These are phyloP conservation scores for Chlorella sorokiniana DNA, from an alignment of 139 green algal genomes.

Conservation along the genomic window DNA sequence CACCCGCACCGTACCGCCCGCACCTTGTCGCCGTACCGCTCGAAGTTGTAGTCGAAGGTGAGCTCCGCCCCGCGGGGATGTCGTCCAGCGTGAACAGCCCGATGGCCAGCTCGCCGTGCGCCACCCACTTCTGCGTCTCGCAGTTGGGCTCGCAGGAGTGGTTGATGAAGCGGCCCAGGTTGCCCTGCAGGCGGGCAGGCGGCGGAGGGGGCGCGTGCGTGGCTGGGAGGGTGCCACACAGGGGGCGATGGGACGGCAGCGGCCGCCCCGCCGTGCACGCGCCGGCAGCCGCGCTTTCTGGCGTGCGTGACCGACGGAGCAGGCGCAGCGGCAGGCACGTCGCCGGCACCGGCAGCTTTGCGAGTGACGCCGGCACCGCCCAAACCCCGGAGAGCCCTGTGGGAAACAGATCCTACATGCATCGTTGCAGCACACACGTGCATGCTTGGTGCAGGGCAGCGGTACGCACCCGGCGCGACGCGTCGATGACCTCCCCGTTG, in stretches of 20 bases:
- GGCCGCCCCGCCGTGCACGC: no score
- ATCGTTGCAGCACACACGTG: no score
- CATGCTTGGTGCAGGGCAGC: no score
- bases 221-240: no score
- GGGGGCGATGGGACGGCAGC: no score
- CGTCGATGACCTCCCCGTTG: constrained; percentile 97
- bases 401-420: no score
- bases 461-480: constrained; percentile 73
- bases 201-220: background rate
- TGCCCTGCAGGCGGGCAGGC: constrained; percentile 69
- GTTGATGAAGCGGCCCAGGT: constrained; percentile 97
- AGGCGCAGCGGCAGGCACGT: no score
- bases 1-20: no score
- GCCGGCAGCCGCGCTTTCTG: background rate
- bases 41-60: constrained; percentile 99
- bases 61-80: constrained; percentile 86
- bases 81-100: constrained; percentile 86
- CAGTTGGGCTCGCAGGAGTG: constrained; percentile 98
- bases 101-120: constrained; percentile 94
- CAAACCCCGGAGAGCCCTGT: no score
- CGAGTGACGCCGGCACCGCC: no score
- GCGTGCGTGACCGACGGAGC: no score
- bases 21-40: constrained; percentile 90
- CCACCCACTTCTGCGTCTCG: constrained; percentile 98
- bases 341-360: no score